Base-by-base conservation (phyloP, 2,329 filamentous ascomycete genomes). In the Diplodia mutila region DNA sequence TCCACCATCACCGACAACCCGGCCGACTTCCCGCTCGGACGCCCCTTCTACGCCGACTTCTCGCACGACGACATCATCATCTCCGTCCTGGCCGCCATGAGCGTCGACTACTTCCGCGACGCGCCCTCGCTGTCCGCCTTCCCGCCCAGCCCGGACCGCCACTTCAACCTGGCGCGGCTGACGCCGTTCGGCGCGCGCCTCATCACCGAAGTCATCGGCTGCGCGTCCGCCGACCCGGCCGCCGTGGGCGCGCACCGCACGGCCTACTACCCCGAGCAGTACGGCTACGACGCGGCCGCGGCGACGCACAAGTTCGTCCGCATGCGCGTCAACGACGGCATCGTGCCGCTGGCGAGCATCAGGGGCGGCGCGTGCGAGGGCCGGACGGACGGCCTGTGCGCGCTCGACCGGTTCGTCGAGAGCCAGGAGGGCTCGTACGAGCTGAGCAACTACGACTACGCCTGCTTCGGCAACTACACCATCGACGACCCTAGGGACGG, bases 121-220 rank as follows among this genome's bases (percentile, higher is more conserved):
- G 72, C 83, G 1, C 82, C 84, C 1, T 76, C 73, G 55, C 73
- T 85, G 16, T 78, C 75, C 0, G 70, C 79, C 57, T 83, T 74
- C 71, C 82, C 82, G 23, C 82, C 79, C 4, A 76, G 80, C 72
- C 77, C 79, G 25, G 71, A 83, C 23, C 78, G 83, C 2, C 80
- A 79, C 57, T 87, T 86, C 75, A 76, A 80, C 29, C 76, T 87
- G 9, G 84, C 81, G 2, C 73, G 84, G 54, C 71, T 87, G 63
- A 86, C 85, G 0, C 86, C 86, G 1, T 87, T 87, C 69, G 85
- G 84, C 25, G 85, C 81, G 3, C 81, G 84, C 21, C 78, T 88
- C 34, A 78, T 86, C 53, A 86, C 85, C 1, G 86, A 88, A 74
- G 80, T 86, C 32, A 84, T 87, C 70, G 85, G 83, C 39, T 87